Evolutionary conservation across 2,329 filamentous ascomycete genomes (phyloP).

Genomic region (Lojkania enalia): DNA sequence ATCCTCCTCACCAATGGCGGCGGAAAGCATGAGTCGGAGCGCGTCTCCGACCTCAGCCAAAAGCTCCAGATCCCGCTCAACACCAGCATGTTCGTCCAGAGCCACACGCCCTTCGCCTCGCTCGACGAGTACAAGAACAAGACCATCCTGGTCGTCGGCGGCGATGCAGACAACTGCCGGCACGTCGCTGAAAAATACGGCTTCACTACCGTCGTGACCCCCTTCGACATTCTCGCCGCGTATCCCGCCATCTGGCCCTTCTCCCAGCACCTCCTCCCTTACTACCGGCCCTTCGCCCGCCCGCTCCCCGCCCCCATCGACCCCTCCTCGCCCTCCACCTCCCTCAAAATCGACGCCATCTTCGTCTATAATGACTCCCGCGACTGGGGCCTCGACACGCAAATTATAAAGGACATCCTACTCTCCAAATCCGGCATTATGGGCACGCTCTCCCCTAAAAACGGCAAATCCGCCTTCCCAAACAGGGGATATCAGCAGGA

Average conservation of each 20-base stretch:
- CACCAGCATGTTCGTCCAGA: constrained; percentile 77
- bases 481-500: constrained; percentile 83
- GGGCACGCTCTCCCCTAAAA: constrained; percentile 76
- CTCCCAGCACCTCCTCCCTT: constrained; percentile 64
- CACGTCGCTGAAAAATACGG: constrained; percentile 67
- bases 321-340: constrained; percentile 51
- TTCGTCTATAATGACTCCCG: constrained; percentile 95
- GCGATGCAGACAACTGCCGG: constrained; percentile 62
- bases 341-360: constrained; percentile 82
- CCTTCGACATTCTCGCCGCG: constrained; percentile 77
- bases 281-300: constrained; percentile 62
- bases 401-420: constrained; percentile 81
- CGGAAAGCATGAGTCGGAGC: constrained; percentile 76
- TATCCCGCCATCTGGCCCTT: constrained; percentile 84
- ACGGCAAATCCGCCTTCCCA: constrained; percentile 65
- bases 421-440: constrained; percentile 77
- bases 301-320: constrained; percentile 60
- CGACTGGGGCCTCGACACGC: constrained; percentile 90
- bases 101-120: constrained; percentile 85
- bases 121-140: constrained; percentile 60
- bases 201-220: constrained; percentile 74
- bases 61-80: constrained; percentile 68
- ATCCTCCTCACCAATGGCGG: constrained; percentile 96
- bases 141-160: constrained; percentile 54
- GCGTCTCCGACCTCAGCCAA: constrained; percentile 69